Conservation (phyloP, 2,329 filamentous ascomycete species). For the Penicillium sp. region DNA sequence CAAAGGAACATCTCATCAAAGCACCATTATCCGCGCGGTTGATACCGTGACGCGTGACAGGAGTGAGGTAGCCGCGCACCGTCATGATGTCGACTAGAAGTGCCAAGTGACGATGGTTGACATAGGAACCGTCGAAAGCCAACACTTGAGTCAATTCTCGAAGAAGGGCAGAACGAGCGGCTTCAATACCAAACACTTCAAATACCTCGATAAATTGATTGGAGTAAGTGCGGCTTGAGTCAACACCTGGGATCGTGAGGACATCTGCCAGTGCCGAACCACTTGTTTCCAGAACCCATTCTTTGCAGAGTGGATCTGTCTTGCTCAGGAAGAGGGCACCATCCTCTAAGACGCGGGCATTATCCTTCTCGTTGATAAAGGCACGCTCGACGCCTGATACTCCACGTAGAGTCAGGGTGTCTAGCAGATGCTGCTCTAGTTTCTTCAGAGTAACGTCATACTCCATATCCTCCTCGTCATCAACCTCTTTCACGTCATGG, state of each 20-base stretch:
- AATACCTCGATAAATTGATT: slow-evolving; percentile 96
- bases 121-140: slow-evolving; percentile 98
- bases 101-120: slow-evolving; percentile 96
- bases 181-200: slow-evolving; percentile 94
- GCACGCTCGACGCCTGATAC: slow-evolving; percentile 84
- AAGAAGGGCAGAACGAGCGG: slow-evolving; percentile 79
- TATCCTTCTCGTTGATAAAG: slow-evolving; percentile 81
- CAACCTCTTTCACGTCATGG: slow-evolving; percentile 64
- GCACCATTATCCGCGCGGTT: slow-evolving; percentile 97
- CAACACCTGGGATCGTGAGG: slow-evolving; percentile 80
- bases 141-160: slow-evolving; percentile 87
- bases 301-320: slow-evolving; percentile 70
- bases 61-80: slow-evolving; percentile 86
- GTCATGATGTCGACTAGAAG: slow-evolving; percentile 98
- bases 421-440: slow-evolving; percentile 84
- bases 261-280: slow-evolving; percentile 84
- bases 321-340: slow-evolving; percentile 72
- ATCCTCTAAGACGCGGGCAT: slow-evolving; percentile 62
- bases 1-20: slow-evolving; percentile 98
- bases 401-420: slow-evolving; percentile 86
- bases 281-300: slow-evolving; percentile 95
- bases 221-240: slow-evolving; percentile 79
- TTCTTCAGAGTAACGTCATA: slow-evolving; percentile 92
- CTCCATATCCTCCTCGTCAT: slow-evolving; percentile 69
- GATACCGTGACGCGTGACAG: slow-evolving; percentile 96